These are phyloP conservation scores for Termitomyces sp. DNA, from an alignment of 768 basidiomycete genomes.

Conservation along the genomic window DNA sequence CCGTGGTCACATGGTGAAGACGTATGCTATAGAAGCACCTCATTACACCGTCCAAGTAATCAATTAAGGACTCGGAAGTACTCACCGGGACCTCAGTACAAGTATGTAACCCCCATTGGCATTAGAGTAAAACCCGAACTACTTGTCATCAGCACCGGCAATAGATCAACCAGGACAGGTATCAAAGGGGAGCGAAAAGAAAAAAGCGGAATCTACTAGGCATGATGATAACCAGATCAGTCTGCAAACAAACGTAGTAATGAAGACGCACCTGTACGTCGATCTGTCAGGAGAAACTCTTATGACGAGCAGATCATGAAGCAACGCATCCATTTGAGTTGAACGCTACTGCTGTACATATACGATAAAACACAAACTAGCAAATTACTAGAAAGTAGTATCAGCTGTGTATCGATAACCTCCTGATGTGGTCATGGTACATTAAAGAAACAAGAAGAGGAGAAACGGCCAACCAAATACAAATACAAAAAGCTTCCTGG, in stretches of 20 bases:
- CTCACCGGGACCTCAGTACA: not conserved
- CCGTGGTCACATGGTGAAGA: not conserved
- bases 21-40: not conserved
- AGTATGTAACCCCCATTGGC: not conserved
- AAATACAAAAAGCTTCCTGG: too few species aligned
- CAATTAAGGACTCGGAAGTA: not conserved
- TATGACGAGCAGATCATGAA: conserved; percentile 3
- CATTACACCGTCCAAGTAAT: not conserved
- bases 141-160: not conserved
- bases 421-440: not conserved
- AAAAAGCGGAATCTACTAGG: not conserved
- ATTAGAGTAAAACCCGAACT: too few species aligned
- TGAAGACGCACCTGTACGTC: conserved; percentile 9
- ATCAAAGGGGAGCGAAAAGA: not conserved
- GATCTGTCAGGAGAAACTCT: not conserved
- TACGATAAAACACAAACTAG: not conserved
- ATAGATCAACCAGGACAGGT: not conserved
- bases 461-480: not conserved
- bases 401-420: conserved; percentile 11
- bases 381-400: not conserved
- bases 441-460: not conserved
- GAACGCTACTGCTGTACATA: conserved; percentile 7
- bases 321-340: conserved; percentile 3
- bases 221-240: not conserved
- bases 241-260: not conserved